Percentiles rank a stretch among this genome's conserved stretches.
phyloP scores from a whole-genome alignment of 2,329 filamentous ascomycete species.

The Alternaria triticina region DNA sequence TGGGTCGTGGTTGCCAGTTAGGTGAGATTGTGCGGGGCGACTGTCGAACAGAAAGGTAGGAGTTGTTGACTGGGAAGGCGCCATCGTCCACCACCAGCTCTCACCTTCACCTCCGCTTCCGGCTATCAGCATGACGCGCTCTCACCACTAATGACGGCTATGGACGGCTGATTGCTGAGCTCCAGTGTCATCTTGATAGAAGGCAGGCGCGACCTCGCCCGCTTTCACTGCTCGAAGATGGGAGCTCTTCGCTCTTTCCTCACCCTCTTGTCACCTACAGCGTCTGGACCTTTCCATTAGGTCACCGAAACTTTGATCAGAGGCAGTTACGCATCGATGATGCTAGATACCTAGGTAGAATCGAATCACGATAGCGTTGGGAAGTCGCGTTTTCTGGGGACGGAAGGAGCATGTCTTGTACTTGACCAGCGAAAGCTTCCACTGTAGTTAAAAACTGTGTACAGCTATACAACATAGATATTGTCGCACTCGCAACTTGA shows the following conservation, averaged over 20 bases:
- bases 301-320: neutral
- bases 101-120: conserved; percentile 1
- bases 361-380: neutral
- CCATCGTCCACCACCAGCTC: neutral
- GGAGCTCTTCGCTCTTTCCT: neutral
- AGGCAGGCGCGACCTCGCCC: neutral
- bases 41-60: neutral
- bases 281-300: neutral
- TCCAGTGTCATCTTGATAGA: neutral
- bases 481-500: neutral
- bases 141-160: neutral
- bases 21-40: neutral
- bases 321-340: no score
- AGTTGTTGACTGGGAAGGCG: neutral
- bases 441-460: neutral
- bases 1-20: conserved; percentile 1
- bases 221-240: neutral
- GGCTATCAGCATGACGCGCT: neutral
- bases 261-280: no score
- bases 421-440: neutral
- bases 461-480: neutral
- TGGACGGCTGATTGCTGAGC: neutral
- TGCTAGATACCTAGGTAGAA: no score
- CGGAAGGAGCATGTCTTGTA: no score
- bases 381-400: neutral